Evolutionary conservation across 805 yeast species (phyloP).

Genomic region (Saturnispora gosingensis): DNA sequence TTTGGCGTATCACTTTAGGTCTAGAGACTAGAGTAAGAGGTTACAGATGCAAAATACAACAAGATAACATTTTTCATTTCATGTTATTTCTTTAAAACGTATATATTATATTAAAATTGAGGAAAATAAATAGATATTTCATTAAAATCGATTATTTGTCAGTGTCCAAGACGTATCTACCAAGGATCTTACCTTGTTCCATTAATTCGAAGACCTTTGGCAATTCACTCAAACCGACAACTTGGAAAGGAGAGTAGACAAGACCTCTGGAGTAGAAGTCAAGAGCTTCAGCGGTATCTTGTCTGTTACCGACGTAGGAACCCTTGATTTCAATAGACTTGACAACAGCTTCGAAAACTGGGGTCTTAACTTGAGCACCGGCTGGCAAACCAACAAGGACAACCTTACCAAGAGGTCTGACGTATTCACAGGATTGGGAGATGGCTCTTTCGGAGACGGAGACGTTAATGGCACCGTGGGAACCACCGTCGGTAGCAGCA

Average conservation of each 20-base stretch:
- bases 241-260: constrained; percentile 54
- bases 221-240: constrained; percentile 67
- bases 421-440: constrained; percentile 48
- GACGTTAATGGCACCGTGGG: constrained; percentile 61
- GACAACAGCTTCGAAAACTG: constrained; percentile 66
- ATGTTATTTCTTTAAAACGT: neutral
- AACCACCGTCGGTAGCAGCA: constrained; percentile 41
- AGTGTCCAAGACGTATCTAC: constrained; percentile 84
- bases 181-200: constrained; percentile 79
- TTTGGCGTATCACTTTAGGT: too few species aligned
- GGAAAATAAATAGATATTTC: neutral
- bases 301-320: constrained; percentile 84
- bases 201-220: constrained; percentile 62
- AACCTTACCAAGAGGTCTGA: constrained; percentile 51
- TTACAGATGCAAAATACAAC: neutral
- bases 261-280: constrained; percentile 63
- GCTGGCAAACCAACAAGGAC: constrained; percentile 69
- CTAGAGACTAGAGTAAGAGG: neutral
- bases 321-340: constrained; percentile 66
- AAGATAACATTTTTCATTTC: neutral
- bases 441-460: constrained; percentile 47
- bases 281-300: constrained; percentile 71
- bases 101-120: neutral
- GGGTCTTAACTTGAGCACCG: constrained; percentile 60
- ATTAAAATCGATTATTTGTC: constrained; percentile 32